Evolutionary conservation across 495 filamentous ascomycete species (phyloP).

Genomic region (Aspergillus cristatus): DNA sequence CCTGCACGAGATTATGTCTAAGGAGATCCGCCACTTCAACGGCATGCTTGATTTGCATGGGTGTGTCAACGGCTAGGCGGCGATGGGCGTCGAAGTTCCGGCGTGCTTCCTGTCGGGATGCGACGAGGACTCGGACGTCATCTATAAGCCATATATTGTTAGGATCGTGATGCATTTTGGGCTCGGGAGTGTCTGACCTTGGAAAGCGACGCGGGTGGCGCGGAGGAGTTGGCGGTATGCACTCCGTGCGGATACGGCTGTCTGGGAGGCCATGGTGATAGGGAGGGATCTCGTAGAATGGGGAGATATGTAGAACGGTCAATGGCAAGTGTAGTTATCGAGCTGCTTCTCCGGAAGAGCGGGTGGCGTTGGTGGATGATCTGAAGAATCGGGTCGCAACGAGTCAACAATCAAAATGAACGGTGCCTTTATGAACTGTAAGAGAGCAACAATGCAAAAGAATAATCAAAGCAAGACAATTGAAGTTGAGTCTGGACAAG

Average conservation of each 20-base stretch:
- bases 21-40: constrained; percentile 75
- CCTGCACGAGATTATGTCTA: constrained; percentile 81
- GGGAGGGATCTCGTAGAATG: too few species aligned
- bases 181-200: constrained; percentile 43
- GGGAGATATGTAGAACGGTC: too few species aligned
- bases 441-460: constrained; percentile 7
- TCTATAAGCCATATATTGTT: constrained; percentile 34
- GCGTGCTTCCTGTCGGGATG: constrained; percentile 63
- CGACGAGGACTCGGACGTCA: constrained; percentile 53
- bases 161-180: not conserved
- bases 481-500: constrained; percentile 1
- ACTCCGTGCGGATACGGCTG: constrained; percentile 50
- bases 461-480: constrained; percentile 10
- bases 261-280: constrained; percentile 17
- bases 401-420: too few species aligned
- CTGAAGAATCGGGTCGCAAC: constrained; percentile 5
- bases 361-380: not conserved
- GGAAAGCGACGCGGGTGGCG: constrained; percentile 71
- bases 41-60: constrained; percentile 60
- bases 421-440: too few species aligned
- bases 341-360: not conserved
- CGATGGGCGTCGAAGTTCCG: constrained; percentile 59
- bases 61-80: constrained; percentile 40
- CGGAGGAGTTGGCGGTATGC: constrained; percentile 83
- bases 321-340: too few species aligned